Conservation (phyloP, 257 asterid species). For the Nyctanthes arbortristis region DNA sequence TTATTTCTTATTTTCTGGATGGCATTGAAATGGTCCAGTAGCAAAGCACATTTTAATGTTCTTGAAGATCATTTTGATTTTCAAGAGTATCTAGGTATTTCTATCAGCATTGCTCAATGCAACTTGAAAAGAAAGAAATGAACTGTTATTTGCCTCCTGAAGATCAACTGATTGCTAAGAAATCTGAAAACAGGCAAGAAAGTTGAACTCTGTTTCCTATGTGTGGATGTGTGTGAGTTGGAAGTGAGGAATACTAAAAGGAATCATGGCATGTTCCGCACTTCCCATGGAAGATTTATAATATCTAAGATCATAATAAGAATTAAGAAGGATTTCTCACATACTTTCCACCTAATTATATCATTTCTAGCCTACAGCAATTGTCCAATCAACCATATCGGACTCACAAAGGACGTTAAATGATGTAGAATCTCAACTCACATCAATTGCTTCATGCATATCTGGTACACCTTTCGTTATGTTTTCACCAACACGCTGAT, state of each 20-base stretch:
- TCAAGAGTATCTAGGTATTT: too few relatives aligned
- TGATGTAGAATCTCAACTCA: slow-evolving; percentile 37
- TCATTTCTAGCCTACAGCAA: background rate
- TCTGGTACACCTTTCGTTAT: slow-evolving; percentile 82
- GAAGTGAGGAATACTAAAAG: background rate
- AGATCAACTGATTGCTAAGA: background rate
- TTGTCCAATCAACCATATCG: background rate
- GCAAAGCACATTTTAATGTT: background rate
- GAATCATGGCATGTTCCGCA: background rate
- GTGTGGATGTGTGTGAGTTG: background rate
- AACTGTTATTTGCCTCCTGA: background rate
- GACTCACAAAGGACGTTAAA: background rate
- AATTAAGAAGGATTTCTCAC: background rate
- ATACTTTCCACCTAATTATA: background rate
- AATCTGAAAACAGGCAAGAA: background rate
- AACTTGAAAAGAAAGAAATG: background rate
- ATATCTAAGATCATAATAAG: background rate
- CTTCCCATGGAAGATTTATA: background rate
- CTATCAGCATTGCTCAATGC: background rate
- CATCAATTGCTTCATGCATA: slow-evolving; percentile 97
- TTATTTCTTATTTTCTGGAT: background rate
- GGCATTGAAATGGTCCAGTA: background rate
- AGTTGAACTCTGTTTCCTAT: background rate
- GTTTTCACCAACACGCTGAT: slow-evolving; percentile 76
- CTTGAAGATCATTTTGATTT: background rate